Evolutionary conservation across 345 rosid genomes (phyloP).

Genomic region (Carallia brachiata): DNA sequence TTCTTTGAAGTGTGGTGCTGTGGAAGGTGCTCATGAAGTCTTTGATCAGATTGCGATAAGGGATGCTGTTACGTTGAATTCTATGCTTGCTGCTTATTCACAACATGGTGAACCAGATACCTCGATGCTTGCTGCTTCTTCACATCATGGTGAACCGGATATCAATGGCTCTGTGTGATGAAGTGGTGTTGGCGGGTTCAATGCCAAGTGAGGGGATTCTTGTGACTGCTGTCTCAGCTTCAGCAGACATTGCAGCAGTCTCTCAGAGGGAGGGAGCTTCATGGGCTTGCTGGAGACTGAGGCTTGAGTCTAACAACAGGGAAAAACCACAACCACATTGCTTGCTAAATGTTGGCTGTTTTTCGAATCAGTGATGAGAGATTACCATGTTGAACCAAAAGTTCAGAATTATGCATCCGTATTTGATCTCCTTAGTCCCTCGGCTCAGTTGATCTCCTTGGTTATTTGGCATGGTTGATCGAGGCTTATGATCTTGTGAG

Average conservation of each 20-base stretch:
- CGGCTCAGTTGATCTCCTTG: slow-evolving; percentile 38
- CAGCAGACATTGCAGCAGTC: slow-evolving; percentile 29
- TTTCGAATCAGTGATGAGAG: slow-evolving; percentile 19
- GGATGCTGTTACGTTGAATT: slow-evolving; percentile 40
- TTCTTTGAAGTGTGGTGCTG: slow-evolving; percentile 32
- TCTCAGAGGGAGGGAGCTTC: slow-evolving; percentile 37
- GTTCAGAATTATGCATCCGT: slow-evolving; percentile 39
- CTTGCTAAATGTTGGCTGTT: slow-evolving; percentile 27
- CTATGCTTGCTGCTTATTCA: slow-evolving; percentile 37
- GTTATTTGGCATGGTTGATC: slow-evolving; percentile 25
- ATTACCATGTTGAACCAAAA: slow-evolving; percentile 24
- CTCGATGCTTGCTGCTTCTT: slow-evolving; percentile 40
- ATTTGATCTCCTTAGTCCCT: slow-evolving; percentile 38
- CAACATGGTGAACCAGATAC: slow-evolving; percentile 20
- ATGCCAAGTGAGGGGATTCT: slow-evolving; percentile 36
- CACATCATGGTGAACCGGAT: slow-evolving; percentile 21
- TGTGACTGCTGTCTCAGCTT: slow-evolving; percentile 14
- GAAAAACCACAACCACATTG: slow-evolving; percentile 26
- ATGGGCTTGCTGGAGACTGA: slow-evolving; percentile 33
- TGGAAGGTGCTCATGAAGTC: slow-evolving; percentile 26
- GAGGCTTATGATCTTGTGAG: slow-evolving; percentile 35
- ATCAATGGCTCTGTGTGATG: slow-evolving; percentile 25
- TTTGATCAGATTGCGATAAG: slow-evolving; percentile 26
- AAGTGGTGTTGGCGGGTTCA: slow-evolving; percentile 24
- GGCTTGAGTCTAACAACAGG: slow-evolving; percentile 26